Conservation (phyloP, 225 moss, liverwort and hornwort species). For the Sphagnum contortum region DNA sequence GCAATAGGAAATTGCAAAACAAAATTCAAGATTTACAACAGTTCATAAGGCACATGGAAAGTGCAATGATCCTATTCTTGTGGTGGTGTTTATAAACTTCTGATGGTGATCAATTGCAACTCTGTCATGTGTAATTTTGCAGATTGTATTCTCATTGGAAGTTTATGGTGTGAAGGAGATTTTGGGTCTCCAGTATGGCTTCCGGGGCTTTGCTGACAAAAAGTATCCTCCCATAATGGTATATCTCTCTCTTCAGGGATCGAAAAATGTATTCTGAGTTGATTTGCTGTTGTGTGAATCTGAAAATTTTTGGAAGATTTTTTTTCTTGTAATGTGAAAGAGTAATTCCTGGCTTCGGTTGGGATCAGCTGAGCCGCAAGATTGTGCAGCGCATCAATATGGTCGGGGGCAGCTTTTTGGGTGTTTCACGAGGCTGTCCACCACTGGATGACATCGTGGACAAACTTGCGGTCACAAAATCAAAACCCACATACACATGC, state of each 20-base stretch:
- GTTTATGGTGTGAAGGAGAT: slow-evolving; percentile 88
- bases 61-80: no score
- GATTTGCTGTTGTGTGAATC: no score
- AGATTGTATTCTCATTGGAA: slow-evolving; percentile 75
- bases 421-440: slow-evolving; percentile 83
- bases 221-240: slow-evolving; percentile 84
- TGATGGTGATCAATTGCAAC: background rate
- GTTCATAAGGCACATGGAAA: no score
- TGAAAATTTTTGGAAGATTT: no score
- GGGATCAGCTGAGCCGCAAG: slow-evolving; percentile 51
- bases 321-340: no score
- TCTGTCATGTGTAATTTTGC: background rate
- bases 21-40: no score
- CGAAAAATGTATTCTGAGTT: no score
- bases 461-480: slow-evolving; percentile 52
- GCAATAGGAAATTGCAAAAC: no score
- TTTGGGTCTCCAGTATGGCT: slow-evolving; percentile 82
- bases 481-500: background rate
- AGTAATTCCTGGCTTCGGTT: background rate
- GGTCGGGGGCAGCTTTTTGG: slow-evolving; percentile 91
- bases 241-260: slow-evolving; percentile 10
- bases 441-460: slow-evolving; percentile 70
- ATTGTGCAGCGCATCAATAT: slow-evolving; percentile 76
- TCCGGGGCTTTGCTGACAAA: slow-evolving; percentile 85
- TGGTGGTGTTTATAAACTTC: background rate